phyloP scores from a whole-genome alignment of 345 rosid species.

The Microcos paniculata region DNA sequence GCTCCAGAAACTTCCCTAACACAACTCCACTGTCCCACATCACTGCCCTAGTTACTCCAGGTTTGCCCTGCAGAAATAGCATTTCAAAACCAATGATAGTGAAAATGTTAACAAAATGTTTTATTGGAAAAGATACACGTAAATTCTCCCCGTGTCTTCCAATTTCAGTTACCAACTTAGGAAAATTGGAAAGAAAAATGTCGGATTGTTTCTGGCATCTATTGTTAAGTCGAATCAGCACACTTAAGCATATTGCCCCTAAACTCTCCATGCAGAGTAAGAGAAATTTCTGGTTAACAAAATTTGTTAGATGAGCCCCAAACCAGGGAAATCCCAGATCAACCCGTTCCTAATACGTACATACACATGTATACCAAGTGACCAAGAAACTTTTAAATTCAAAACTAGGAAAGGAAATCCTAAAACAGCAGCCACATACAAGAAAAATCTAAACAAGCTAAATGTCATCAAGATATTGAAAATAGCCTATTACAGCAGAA shows the following conservation, averaged over 20 bases:
- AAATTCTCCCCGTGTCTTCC: background rate
- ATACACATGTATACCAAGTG: background rate
- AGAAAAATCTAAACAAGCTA: background rate
- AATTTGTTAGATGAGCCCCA: background rate
- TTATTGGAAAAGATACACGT: background rate
- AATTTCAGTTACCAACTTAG: background rate
- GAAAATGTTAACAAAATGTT: background rate
- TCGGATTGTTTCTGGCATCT: background rate
- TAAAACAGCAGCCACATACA: background rate
- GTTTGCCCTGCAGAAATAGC: conserved; percentile 44
- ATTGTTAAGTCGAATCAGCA: background rate
- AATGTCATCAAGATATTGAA: background rate
- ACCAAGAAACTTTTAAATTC: background rate
- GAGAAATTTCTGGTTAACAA: background rate
- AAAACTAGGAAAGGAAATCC: background rate
- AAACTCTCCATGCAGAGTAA: background rate
- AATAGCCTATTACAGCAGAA: background rate
- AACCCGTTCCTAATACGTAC: background rate
- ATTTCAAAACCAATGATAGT: background rate
- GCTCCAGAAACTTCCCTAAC: conserved; percentile 85
- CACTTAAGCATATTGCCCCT: background rate
- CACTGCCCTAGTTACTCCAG: conserved; percentile 91
- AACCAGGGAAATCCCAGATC: background rate
- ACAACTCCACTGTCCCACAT: conserved; percentile 97
- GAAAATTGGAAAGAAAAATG: background rate